Evolutionary conservation across 176 grass and related monocot genomes (phyloP).

Genomic region (Aegilops umbellulata): DNA sequence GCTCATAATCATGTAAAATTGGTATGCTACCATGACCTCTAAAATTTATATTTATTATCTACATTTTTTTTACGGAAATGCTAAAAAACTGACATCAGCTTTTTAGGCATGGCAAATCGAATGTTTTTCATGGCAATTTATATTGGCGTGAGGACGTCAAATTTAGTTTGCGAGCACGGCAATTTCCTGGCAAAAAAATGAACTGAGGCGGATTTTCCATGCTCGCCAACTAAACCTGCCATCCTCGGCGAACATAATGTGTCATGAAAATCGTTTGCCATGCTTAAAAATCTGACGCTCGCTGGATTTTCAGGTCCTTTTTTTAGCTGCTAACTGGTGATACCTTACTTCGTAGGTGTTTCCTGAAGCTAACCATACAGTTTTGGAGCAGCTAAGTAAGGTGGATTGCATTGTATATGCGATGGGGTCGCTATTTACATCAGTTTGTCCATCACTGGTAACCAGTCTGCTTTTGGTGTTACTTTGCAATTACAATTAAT

Average conservation of each 20-base stretch:
- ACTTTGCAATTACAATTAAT: not conserved
- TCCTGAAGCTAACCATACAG: conserved; percentile 71
- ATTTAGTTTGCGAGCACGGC: too few species aligned
- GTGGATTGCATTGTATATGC: conserved; percentile 94
- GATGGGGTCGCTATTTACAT: conserved; percentile 97
- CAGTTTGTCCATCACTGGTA: conserved; percentile 94
- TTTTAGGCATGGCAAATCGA: too few species aligned
- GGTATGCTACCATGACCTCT: conserved; percentile 16
- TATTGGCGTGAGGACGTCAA: too few species aligned
- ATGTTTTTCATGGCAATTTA: too few species aligned
- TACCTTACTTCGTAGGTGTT: conserved; percentile 67
- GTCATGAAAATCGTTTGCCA: too few species aligned
- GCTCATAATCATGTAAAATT: not conserved
- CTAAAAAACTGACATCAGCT: too few species aligned
- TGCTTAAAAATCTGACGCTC: too few species aligned
- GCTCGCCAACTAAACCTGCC: too few species aligned
- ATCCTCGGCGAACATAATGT: too few species aligned
- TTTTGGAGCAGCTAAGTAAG: conserved; percentile 83
- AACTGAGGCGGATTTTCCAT: too few species aligned
- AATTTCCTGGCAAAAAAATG: too few species aligned
- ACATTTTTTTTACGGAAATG: not conserved
- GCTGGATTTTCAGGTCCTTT: too few species aligned
- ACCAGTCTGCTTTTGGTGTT: conserved; percentile 17
- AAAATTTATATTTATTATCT: not conserved
- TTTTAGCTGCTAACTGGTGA: not conserved